A percentile compares a stretch with the other conserved stretches of the same genome.
Evolutionary conservation across 257 asterid species (phyloP).

Genomic region (Nicotiana attenuata): DNA sequence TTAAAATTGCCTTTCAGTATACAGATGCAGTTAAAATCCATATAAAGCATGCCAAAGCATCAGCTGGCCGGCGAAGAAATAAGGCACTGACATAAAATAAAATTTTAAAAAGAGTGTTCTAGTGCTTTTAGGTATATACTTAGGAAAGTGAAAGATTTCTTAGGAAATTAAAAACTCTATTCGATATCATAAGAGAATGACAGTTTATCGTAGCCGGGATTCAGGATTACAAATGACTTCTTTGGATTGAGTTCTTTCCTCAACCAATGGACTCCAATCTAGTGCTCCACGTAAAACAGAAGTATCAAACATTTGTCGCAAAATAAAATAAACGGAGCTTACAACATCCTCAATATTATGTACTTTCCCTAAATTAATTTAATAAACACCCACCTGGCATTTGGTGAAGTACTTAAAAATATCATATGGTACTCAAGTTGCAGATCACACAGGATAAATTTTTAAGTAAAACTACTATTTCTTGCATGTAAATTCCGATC

Average conservation of each 20-base stretch:
- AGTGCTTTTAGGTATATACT: slow-evolving; percentile 57
- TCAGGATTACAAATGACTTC: no score
- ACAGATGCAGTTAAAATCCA: background rate
- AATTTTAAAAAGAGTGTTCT: slow-evolving; percentile 12
- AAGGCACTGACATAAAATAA: slow-evolving; percentile 14
- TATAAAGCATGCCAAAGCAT: slow-evolving; percentile 17
- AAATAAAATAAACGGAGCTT: background rate
- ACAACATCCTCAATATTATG: background rate
- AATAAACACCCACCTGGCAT: background rate
- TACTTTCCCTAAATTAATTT: background rate
- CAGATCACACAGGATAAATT: background rate
- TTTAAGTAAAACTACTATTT: background rate
- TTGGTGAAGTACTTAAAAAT: background rate
- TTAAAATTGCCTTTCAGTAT: background rate
- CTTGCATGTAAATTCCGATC: background rate
- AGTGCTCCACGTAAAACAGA: slow-evolving; percentile 1
- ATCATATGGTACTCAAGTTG: background rate
- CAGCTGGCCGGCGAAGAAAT: slow-evolving; percentile 18
- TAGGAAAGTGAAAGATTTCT: slow-evolving; percentile 40
- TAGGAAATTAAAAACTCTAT: slow-evolving; percentile 24
- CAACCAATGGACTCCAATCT: background rate
- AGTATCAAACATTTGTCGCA: slow-evolving; percentile 1
- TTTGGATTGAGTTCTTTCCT: background rate
- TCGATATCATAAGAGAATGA: slow-evolving; percentile 47
- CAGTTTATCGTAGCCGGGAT: slow-evolving; percentile 13